Base-by-base conservation (phyloP, 2,329 filamentous ascomycete genomes). In the Verticillium tricorpus region DNA sequence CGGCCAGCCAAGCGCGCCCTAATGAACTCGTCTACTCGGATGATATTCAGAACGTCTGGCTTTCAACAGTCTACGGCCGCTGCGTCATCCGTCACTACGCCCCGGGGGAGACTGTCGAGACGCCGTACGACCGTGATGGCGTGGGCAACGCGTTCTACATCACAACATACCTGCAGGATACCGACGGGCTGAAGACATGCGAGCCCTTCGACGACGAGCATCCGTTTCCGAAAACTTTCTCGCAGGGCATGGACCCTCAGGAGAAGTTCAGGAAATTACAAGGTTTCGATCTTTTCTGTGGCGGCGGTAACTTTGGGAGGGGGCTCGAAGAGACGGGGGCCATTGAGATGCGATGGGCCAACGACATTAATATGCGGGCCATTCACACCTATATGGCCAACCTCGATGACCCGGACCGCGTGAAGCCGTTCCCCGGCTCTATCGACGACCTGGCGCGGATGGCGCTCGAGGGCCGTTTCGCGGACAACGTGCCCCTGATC, bases 381-480 rank as follows among this genome's bases (percentile, higher is more conserved):
- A 82, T 93, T 0, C 88, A 92, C 59, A 91, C 89, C 0, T 91
- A 92, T 65, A 84, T 86, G 73, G 90, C 90, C 0, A 95, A 95
- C 61, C 71, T 78, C 0, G 69, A 75, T 1, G 61, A 78, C 2
- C 69, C 60, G 59, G 70, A 76, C 0, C 66, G 70, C 0, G 74
- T 85, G 0, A 73, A 82, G 11, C 81, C 89, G 0, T 93, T 86
- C 66, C 80, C 85, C 0, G 91, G 90, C 0, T 93, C 90, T 0
- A 87, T 93, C 1, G 89, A 94, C 66, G 85, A 90, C 61, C 79
- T 90, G 15, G 78, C 93, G 0, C 70, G 72, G 1, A 72, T 78
- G 19, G 85, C 85, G 0, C 76, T 93, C 1, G 61, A 74, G 3
- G 88, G 85, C 0, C 70, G 77, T 4, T 77, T 76, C n/a, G 70